Percentiles rank a stretch among this genome's conserved stretches.
phyloP scores from a whole-genome alignment of 306 rosid species.

The Quercus berberidifolia region DNA sequence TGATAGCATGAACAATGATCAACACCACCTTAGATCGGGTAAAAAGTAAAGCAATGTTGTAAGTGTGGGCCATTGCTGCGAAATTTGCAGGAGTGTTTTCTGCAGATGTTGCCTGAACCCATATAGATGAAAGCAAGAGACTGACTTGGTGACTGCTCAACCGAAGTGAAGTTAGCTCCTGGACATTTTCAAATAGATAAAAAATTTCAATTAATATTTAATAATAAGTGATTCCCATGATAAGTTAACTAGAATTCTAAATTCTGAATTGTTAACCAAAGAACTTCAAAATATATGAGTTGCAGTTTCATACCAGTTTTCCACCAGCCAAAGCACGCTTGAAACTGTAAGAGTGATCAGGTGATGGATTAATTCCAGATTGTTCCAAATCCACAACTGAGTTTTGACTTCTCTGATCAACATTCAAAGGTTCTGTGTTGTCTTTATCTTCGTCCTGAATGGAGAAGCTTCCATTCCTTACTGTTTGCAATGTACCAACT shows the following conservation, averaged over 20 bases:
- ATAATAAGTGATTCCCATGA: background rate
- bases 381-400: constrained; percentile 28
- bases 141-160: constrained; percentile 93
- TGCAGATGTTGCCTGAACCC: constrained; percentile 91
- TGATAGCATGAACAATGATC: constrained; percentile 11
- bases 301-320: constrained; percentile 47
- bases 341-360: constrained; percentile 36
- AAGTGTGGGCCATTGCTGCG: constrained; percentile 93
- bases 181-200: constrained; percentile 24
- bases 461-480: constrained; percentile 41
- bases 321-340: constrained; percentile 42
- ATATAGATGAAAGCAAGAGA: constrained; percentile 88
- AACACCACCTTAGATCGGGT: constrained; percentile 73
- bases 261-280: background rate
- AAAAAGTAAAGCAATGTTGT: constrained; percentile 66
- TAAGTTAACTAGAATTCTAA: background rate
- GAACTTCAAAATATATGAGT: background rate
- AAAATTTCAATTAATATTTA: constrained; percentile 17
- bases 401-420: constrained; percentile 21
- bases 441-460: constrained; percentile 31
- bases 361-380: constrained; percentile 28
- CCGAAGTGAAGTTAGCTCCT: constrained; percentile 79
- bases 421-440: constrained; percentile 30
- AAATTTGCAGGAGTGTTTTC: constrained; percentile 68
- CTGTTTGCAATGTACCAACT: constrained; percentile 26